Percentiles rank a stretch among this genome's conserved stretches.
Evolutionary conservation across 1,139 yeast genomes (phyloP).

Genomic region (Scheffersomyces quercinus): DNA sequence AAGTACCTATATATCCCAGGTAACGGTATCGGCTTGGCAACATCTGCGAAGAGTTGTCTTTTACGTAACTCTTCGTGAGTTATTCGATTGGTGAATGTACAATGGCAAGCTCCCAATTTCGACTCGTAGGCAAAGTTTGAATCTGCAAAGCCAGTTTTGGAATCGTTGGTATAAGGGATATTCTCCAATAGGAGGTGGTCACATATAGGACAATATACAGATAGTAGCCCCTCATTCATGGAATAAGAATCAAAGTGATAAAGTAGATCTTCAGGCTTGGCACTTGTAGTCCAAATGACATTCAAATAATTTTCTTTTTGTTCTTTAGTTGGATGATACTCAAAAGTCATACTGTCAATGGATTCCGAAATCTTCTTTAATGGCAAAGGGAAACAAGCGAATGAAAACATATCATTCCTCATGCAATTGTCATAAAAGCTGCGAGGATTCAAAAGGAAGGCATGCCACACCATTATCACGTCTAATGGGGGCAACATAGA

Average conservation of each 20-base stretch:
- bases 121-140: conserved; percentile 9
- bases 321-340: conserved; percentile 15
- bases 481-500: conserved; percentile 34
- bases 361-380: conserved; percentile 18
- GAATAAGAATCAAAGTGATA: conserved; percentile 3
- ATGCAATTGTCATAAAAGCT: conserved; percentile 28
- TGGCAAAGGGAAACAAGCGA: conserved; percentile 29
- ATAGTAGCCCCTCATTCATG: conserved; percentile 6
- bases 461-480: conserved; percentile 43
- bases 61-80: conserved; percentile 21
- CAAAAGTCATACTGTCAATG: conserved; percentile 22
- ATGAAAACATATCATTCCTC: conserved; percentile 21
- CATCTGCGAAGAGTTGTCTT: conserved; percentile 23
- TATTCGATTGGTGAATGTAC: conserved; percentile 4
- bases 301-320: conserved; percentile 5
- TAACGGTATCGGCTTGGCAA: conserved; percentile 7
- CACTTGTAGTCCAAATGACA: conserved; percentile 3
- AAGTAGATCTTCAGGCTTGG: conserved; percentile 1
- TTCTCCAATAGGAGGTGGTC: conserved; percentile 6
- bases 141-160: conserved; percentile 25
- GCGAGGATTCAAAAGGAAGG: conserved; percentile 29
- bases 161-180: conserved; percentile 16
- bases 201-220: conserved; percentile 22
- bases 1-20: conserved; percentile 15
- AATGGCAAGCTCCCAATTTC: conserved; percentile 5